phyloP scores from a whole-genome alignment of 2,329 filamentous ascomycete species.

The Orbilia oligospora region DNA sequence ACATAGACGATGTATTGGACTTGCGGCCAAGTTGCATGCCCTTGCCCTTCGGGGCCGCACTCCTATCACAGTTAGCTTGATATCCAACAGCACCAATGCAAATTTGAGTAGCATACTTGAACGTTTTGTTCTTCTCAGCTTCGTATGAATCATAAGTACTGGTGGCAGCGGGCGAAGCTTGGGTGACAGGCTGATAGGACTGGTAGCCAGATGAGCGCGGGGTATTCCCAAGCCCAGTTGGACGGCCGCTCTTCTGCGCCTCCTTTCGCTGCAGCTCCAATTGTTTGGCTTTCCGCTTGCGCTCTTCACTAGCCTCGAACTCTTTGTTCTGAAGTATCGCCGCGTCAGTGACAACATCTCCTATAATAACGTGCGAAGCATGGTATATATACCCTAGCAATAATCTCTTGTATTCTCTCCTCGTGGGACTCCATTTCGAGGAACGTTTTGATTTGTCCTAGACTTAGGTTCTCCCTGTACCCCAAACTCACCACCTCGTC shows the following conservation, averaged over 20 bases:
- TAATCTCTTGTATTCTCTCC: constrained; percentile 98
- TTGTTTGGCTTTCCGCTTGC: constrained; percentile 98
- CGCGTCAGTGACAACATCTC: constrained; percentile 60
- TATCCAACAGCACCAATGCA: not conserved
- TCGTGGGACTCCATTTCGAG: constrained; percentile 99
- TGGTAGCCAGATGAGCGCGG: constrained; percentile 87
- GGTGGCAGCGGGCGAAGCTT: constrained; percentile 74
- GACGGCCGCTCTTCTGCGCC: constrained; percentile 81
- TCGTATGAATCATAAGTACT: constrained; percentile 95
- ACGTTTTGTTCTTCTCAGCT: constrained; percentile 94
- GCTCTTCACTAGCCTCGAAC: constrained; percentile 95
- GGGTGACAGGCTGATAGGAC: constrained; percentile 85
- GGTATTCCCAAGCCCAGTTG: constrained; percentile 55
- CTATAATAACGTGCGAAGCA: constrained; percentile 58
- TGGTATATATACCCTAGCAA: constrained; percentile 81
- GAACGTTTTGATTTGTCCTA: constrained; percentile 99
- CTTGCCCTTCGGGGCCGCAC: constrained; percentile 84
- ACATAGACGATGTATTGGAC: constrained; percentile 97
- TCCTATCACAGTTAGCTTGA: constrained; percentile 68
- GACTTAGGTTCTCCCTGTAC: constrained; percentile 94
- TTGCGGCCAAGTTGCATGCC: constrained; percentile 99
- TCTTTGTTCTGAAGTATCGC: constrained; percentile 85
- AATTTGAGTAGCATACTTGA: constrained; percentile 74
- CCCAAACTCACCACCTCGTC: constrained; percentile 96
- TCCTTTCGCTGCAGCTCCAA: constrained; percentile 99